Percentiles rank a stretch among this genome's conserved stretches.
Conservation (phyloP, 2,329 filamentous ascomycete species). For the Chaetomium sp. region DNA sequence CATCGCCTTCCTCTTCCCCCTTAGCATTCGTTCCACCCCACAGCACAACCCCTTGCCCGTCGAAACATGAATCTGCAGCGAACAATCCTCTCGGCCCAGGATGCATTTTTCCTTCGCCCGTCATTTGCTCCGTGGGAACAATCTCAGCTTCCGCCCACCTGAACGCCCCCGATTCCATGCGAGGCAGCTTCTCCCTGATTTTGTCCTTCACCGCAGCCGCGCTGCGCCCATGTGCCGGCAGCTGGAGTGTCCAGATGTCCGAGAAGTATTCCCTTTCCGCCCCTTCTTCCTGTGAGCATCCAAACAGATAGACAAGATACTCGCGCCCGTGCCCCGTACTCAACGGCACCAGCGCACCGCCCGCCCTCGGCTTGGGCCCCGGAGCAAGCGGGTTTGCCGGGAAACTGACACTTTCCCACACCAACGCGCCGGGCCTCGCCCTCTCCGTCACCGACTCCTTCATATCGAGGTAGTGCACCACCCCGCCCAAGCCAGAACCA, state of each 20-base stretch:
- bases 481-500: slow-evolving; percentile 40
- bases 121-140: slow-evolving; percentile 46
- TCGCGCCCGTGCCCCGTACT: slow-evolving; percentile 55
- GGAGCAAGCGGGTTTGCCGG: slow-evolving; percentile 43
- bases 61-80: slow-evolving; percentile 46
- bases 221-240: slow-evolving; percentile 49
- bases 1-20: slow-evolving; percentile 45
- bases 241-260: slow-evolving; percentile 57
- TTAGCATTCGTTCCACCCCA: slow-evolving; percentile 55
- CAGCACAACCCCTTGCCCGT: slow-evolving; percentile 51
- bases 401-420: slow-evolving; percentile 45
- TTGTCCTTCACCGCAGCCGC: slow-evolving; percentile 54
- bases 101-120: slow-evolving; percentile 45
- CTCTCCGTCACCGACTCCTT: slow-evolving; percentile 38
- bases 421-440: slow-evolving; percentile 37
- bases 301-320: slow-evolving; percentile 55
- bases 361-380: slow-evolving; percentile 47
- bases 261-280: slow-evolving; percentile 33
- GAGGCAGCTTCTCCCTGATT: slow-evolving; percentile 47
- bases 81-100: slow-evolving; percentile 46
- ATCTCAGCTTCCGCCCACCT: slow-evolving; percentile 56
- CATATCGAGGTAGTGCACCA: slow-evolving; percentile 43
- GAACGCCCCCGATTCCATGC: slow-evolving; percentile 48
- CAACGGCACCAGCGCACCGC: slow-evolving; percentile 49
- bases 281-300: slow-evolving; percentile 36